A percentile compares a stretch with the other conserved stretches of the same genome.
Conservation (phyloP, 1,284 basidiomycete species). For the Fomes fomentarius region DNA sequence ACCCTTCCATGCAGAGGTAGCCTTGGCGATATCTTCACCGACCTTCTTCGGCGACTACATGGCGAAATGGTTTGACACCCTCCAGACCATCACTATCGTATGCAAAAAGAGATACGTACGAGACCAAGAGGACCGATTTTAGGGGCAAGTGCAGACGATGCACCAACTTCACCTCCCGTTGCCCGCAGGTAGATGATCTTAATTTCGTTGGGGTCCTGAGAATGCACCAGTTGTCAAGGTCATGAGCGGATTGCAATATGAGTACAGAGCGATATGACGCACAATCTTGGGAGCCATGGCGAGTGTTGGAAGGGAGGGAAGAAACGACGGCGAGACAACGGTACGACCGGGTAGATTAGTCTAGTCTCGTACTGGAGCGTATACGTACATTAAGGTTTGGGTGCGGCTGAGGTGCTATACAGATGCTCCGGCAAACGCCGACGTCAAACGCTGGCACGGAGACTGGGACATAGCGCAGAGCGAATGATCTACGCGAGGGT, state of each 20-base stretch:
- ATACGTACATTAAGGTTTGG: slow-evolving; percentile 52
- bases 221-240: slow-evolving; percentile 18
- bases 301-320: slow-evolving; percentile 29
- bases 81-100: too few species aligned
- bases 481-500: slow-evolving; percentile 18
- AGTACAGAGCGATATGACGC: slow-evolving; percentile 32
- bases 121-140: slow-evolving; percentile 99
- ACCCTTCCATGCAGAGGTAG: slow-evolving; percentile 99
- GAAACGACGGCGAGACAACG: slow-evolving; percentile 30
- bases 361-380: slow-evolving; percentile 23
- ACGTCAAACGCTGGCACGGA: slow-evolving; percentile 13
- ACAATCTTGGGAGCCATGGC: slow-evolving; percentile 83
- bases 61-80: too few species aligned
- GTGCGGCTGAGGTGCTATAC: slow-evolving; percentile 55
- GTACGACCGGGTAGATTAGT: slow-evolving; percentile 24
- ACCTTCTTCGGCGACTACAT: slow-evolving; percentile 99
- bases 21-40: slow-evolving; percentile 99
- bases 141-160: slow-evolving; percentile 97
- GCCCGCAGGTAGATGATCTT: slow-evolving; percentile 99
- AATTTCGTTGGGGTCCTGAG: slow-evolving; percentile 90
- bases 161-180: slow-evolving; percentile 99
- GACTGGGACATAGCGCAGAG: slow-evolving; percentile 9
- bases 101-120: too few species aligned
- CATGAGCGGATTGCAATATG: neutral
- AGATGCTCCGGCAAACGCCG: slow-evolving; percentile 35